phyloP scores from a whole-genome alignment of 208 protist genomes.

The Leishmania major region DNA sequence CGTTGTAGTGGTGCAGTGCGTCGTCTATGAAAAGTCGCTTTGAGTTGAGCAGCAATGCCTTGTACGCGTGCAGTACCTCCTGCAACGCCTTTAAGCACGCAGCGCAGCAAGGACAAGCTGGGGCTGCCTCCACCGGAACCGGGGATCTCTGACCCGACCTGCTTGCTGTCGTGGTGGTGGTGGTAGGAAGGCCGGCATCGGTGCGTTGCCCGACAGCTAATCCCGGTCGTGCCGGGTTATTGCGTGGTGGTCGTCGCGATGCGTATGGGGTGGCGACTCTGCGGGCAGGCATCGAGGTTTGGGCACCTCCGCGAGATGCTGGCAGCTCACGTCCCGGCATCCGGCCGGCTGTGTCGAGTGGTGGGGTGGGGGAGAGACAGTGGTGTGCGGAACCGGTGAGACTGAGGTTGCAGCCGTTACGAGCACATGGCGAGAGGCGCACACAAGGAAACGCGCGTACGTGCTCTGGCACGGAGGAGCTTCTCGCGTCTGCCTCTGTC shows the following conservation, averaged over 20 bases:
- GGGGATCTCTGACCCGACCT: neutral
- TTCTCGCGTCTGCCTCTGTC: neutral
- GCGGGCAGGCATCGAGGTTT: neutral
- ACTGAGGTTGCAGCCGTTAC: too few relatives aligned
- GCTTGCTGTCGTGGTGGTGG: neutral
- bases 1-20: conserved; percentile 64
- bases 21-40: conserved; percentile 59
- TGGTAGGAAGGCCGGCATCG: neutral
- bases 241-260: neutral
- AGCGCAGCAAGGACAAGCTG: conserved; percentile 31
- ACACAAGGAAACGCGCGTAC: too few relatives aligned
- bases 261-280: neutral
- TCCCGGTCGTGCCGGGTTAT: neutral
- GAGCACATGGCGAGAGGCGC: neutral
- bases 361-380: neutral
- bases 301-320: neutral
- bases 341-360: neutral
- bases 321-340: conserved; percentile 24
- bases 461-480: neutral
- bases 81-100: conserved; percentile 16
- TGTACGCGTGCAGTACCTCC: conserved; percentile 31
- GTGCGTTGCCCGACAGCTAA: neutral
- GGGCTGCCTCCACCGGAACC: neutral
- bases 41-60: conserved; percentile 45
- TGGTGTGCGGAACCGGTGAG: neutral